Evolutionary conservation across 257 asterid species (phyloP).

Genomic region (Leptodermis oblonga): DNA sequence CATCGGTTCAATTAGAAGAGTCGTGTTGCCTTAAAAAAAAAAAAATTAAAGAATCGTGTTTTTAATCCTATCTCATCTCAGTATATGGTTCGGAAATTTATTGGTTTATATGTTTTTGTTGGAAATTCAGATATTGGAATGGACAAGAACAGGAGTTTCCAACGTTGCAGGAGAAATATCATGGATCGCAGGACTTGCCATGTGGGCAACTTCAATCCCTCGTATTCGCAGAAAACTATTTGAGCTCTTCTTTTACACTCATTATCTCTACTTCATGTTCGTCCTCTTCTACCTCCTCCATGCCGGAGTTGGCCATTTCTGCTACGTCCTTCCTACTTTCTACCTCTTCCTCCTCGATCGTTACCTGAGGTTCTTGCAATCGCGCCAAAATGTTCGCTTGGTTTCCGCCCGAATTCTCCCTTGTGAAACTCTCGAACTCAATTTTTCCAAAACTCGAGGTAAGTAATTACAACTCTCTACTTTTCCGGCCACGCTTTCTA

Average conservation of each 20-base stretch:
- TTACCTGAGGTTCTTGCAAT: slow-evolving; percentile 67
- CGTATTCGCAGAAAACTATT: slow-evolving; percentile 64
- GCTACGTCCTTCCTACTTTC: slow-evolving; percentile 78
- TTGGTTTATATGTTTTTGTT: no score
- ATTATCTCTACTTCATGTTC: slow-evolving; percentile 62
- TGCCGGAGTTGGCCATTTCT: slow-evolving; percentile 47
- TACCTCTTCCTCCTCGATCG: slow-evolving; percentile 77
- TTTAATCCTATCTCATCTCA: no score
- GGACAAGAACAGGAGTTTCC: slow-evolving; percentile 59
- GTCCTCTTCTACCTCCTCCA: slow-evolving; percentile 75
- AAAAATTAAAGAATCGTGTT: no score
- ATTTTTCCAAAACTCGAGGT: slow-evolving; percentile 65
- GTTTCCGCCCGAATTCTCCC: slow-evolving; percentile 60
- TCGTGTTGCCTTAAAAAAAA: no score
- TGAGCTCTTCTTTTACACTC: slow-evolving; percentile 83
- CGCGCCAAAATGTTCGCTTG: slow-evolving; percentile 50
- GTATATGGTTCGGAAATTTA: no score
- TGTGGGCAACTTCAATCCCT: slow-evolving; percentile 73
- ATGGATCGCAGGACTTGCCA: slow-evolving; percentile 46
- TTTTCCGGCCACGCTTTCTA: no score
- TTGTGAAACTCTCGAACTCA: slow-evolving; percentile 56
- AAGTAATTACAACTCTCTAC: no score
- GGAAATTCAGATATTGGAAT: slow-evolving; percentile 49
- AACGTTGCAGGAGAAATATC: slow-evolving; percentile 80
- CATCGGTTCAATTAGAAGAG: no score